A percentile compares a stretch with the other conserved stretches of the same genome.
Conservation (phyloP, 2,329 filamentous ascomycete genomes). For the Aspergillus quadrilineatus region DNA sequence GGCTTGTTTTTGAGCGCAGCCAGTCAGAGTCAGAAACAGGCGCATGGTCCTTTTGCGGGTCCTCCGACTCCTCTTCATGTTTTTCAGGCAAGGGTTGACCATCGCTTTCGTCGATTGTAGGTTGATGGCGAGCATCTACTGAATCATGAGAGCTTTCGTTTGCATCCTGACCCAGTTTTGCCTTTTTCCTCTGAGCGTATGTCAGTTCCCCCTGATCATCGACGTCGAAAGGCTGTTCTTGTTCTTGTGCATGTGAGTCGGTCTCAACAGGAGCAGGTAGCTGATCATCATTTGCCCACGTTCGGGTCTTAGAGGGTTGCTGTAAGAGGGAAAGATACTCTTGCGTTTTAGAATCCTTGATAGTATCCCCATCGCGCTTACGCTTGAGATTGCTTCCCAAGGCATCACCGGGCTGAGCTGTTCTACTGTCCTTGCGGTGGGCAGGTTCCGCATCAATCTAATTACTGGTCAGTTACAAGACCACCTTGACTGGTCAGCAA, state of each 20-base stretch:
- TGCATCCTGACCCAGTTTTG: constrained; percentile 55
- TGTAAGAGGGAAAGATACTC: constrained; percentile 87
- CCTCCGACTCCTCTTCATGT: constrained; percentile 20
- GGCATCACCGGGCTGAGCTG: constrained; percentile 22
- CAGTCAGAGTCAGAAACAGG: constrained; percentile 76
- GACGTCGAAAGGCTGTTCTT: constrained; percentile 24
- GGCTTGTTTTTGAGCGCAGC: constrained; percentile 84
- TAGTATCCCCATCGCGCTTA: constrained; percentile 55
- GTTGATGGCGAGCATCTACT: constrained; percentile 1
- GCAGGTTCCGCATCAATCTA: constrained; percentile 42
- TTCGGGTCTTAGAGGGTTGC: constrained; percentile 62
- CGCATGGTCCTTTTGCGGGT: constrained; percentile 24
- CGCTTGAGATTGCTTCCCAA: constrained; percentile 39
- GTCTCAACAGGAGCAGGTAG: constrained; percentile 30
- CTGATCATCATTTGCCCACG: constrained; percentile 58
- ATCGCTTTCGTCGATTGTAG: neutral
- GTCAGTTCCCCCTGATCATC: constrained; percentile 37
- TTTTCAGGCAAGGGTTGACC: constrained; percentile 24
- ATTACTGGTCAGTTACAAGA: constrained; percentile 41
- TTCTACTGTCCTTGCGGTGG: constrained; percentile 23
- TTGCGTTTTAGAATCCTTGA: constrained; percentile 72
- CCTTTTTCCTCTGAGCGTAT: constrained; percentile 42
- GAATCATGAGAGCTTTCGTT: constrained; percentile 51
- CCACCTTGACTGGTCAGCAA: constrained; percentile 41
- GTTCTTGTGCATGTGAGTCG: constrained; percentile 21